Evolutionary conservation across 1,284 basidiomycete genomes (phyloP), one percentile per base, ranked within the genome.

Genomic region (Ganoderma sinense): DNA sequence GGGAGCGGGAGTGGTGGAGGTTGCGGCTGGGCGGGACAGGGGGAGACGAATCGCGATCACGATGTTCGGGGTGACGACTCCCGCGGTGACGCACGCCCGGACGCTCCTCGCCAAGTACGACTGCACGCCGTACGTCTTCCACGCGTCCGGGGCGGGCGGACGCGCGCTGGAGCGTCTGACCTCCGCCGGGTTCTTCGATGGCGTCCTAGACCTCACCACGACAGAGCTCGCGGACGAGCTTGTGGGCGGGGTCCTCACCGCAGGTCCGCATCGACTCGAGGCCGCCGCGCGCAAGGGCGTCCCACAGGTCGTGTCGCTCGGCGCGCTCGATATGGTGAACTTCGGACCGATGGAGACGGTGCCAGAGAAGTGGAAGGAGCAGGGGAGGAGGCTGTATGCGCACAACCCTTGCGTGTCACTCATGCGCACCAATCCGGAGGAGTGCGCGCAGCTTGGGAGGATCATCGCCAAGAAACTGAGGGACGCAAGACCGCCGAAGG

Each of bases 11-110:
- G 1, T 36, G 36, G 36, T 36, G 36, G 56, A 60, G 23, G 33
- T 43, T 5, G 36, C 20, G 59, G 20, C 29, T 31, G 43, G 40
- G 60, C 33, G 6, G 39, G 59, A 63, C 29, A 23, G 14, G 41
- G 31, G 45, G 39, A 75, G 70, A 33, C 72, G 71, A 64, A 74
- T 76, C 53, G 75, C 73, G 33, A 76, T 76, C 69, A 76, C 74
- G 45, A 75, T 76, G 74, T 75, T 76, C 59, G 75, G 75, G 20
- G 75, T 76, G 56, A 76, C 74, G n/a, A 75, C 74, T 14, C 74
- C 75, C 23, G 75, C 75, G 39, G 75, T 76, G 48, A 74, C 74
- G n/a, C 64, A 67, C 45, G 75, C 74, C 6, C 75, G 75, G 39
- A 55, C 53, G 51, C 68, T 76, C 33, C 75, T 76, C 60, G 55